Percentiles rank a stretch among this genome's conserved stretches.
Evolutionary conservation across 495 filamentous ascomycete species (phyloP).

Genomic region (Aspergillus mulundensis): DNA sequence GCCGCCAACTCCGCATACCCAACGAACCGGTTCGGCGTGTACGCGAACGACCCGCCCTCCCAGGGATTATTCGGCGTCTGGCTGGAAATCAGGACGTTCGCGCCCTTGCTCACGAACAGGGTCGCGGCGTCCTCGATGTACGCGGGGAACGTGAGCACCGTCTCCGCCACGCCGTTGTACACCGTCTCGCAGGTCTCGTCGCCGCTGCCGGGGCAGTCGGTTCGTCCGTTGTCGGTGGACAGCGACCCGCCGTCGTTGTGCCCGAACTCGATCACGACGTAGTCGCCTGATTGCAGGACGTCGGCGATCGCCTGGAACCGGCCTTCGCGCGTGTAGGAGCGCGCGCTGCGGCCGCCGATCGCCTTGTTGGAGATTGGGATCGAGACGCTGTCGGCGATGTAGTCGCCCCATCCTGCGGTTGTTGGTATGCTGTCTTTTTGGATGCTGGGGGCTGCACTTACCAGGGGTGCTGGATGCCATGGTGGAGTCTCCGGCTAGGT

Average conservation of each 20-base stretch:
- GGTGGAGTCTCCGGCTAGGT: conserved; percentile 55
- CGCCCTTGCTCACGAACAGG: conserved; percentile 53
- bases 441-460: conserved; percentile 2
- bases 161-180: conserved; percentile 49
- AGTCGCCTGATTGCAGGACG: conserved; percentile 47
- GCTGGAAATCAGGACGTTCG: conserved; percentile 56
- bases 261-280: conserved; percentile 60
- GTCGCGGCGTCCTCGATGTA: conserved; percentile 55
- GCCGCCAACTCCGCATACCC: conserved; percentile 53
- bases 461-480: conserved; percentile 44
- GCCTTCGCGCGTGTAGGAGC: conserved; percentile 56
- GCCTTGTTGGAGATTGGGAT: conserved; percentile 54
- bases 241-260: conserved; percentile 65
- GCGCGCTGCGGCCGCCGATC: conserved; percentile 55
- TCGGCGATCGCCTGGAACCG: conserved; percentile 53
- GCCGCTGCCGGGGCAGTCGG: conserved; percentile 52
- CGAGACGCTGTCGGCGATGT: conserved; percentile 45
- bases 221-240: conserved; percentile 55
- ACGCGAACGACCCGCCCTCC: conserved; percentile 49
- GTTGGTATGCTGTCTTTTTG: neutral
- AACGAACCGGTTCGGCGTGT: conserved; percentile 49
- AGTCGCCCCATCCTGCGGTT: conserved; percentile 55
- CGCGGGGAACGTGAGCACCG: conserved; percentile 53
- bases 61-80: conserved; percentile 63
- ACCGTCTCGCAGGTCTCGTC: conserved; percentile 50